Base-by-base conservation (phyloP, 1,139 yeast genomes). In the Suhomyces ambrosiae region DNA sequence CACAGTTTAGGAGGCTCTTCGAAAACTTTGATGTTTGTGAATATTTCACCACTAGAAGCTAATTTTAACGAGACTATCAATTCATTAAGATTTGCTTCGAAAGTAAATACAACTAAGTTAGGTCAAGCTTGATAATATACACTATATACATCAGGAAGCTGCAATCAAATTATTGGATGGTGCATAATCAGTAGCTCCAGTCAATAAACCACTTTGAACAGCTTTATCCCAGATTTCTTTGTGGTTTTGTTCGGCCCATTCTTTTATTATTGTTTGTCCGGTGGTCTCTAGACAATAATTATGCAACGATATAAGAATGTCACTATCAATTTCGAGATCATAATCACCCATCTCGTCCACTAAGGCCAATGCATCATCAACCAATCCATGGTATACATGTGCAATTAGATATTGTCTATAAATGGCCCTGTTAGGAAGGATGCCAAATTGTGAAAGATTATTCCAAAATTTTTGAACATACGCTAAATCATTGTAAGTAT, bases 1-100 rank as follows among this genome's bases (percentile, higher is more conserved):
- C 80, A 87, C 54, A 88, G 97, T 29, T 68, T 92, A 28, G 82
- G 87, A 2, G 97, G 96, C 0, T 76, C 79, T 41, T 86, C 96
- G 1, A 92, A 90, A 58, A 89, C 97, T 0, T 68, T 92, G 42
- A 89, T 92, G 97, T 85, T 92, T 70, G 97, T 89, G 10, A 90
- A 89, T 52, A 74, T 90, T 5, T 86, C 96, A 2, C 90, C 96
- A 4, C 62, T 76, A 33, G 60, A 58, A 15, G 64, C 64, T 18
- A 86, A 86, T 56, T 71, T 81, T 35, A 78, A 72, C 47, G 98
- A 92, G 56, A 84, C 96, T 0, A 53, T 90, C 17, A 87, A 87
- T 53, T 87, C 96, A 0, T 67, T 92, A 41, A 68, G 97, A 37
- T 92, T 92, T 69, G 98, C 97, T 0, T 78, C 89, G 5, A 87